Conservation (phyloP, 2,329 filamentous ascomycete genomes). For the Stemphylium vesicarium region DNA sequence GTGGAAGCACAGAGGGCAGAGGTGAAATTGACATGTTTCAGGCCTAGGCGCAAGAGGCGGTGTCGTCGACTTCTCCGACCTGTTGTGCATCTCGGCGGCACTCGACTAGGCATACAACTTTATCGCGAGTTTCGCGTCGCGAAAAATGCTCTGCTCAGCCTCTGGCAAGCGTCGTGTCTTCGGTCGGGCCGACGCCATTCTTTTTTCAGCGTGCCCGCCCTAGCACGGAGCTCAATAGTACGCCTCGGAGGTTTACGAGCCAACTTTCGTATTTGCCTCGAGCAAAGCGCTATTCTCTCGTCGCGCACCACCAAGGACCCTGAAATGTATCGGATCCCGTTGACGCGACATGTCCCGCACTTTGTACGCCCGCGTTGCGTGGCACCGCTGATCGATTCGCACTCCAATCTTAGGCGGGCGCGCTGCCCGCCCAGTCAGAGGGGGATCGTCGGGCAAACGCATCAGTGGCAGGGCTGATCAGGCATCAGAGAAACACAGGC, state of each 20-base stretch:
- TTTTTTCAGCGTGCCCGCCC: constrained; percentile 5
- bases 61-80: not conserved
- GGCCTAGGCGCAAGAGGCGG: not conserved
- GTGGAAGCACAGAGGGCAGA: not conserved
- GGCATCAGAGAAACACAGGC: constrained; percentile 41
- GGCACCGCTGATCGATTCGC: constrained; percentile 29
- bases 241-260: not conserved
- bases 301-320: not conserved
- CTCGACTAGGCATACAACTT: constrained; percentile 1
- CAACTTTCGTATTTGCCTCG: no score
- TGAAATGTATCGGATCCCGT: not conserved
- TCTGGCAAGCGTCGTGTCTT: constrained; percentile 20
- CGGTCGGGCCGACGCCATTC: constrained; percentile 21
- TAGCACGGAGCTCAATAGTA: not conserved
- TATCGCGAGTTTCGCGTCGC: constrained; percentile 17
- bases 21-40: not conserved
- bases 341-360: constrained; percentile 14
- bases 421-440: constrained; percentile 31
- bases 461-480: constrained; percentile 45
- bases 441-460: constrained; percentile 15
- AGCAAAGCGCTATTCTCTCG: not conserved
- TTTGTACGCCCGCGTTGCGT: constrained; percentile 18
- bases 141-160: constrained; percentile 14
- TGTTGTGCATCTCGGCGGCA: not conserved
- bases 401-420: constrained; percentile 18